Percentiles rank a stretch among this genome's conserved stretches.
Evolutionary conservation across 2,329 filamentous ascomycete species (phyloP).

Genomic region (Penicillium fuscoglaucum): DNA sequence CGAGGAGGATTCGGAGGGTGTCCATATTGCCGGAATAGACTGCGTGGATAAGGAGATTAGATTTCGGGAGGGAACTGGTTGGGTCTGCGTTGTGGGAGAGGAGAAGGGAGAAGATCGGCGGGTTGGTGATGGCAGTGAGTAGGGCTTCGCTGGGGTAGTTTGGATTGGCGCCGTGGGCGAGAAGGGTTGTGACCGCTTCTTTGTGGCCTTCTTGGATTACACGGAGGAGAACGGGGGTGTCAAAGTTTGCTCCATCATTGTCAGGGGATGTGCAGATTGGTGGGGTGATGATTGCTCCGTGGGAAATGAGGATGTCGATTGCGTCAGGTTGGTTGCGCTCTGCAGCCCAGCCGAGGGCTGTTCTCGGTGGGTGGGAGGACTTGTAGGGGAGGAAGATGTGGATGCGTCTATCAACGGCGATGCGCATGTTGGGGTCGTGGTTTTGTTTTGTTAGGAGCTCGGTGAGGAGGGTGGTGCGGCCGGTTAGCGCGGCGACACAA

Average conservation of each 20-base stretch:
- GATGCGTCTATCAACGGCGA: background rate
- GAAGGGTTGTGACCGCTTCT: background rate
- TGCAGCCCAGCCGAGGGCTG: background rate
- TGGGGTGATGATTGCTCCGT: background rate
- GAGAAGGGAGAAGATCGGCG: background rate
- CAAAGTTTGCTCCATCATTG: too few species aligned
- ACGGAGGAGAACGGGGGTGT: background rate
- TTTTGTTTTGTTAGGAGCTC: background rate
- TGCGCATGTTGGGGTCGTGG: background rate
- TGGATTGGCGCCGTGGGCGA: background rate
- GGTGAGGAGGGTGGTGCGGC: background rate
- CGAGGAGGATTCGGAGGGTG: background rate
- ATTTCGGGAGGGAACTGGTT: background rate
- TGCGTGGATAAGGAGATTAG: background rate
- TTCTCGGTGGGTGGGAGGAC: background rate
- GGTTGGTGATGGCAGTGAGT: too few species aligned
- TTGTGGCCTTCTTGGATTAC: background rate
- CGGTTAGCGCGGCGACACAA: background rate
- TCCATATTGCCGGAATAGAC: background rate
- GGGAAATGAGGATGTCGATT: background rate
- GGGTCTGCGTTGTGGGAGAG: background rate
- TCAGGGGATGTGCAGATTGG: background rate
- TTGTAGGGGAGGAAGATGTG: background rate
- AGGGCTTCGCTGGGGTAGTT: background rate
- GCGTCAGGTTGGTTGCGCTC: background rate